These are phyloP conservation scores for Nicotiana paniculata DNA, from an alignment of 257 asterid species.

Conservation along the genomic window DNA sequence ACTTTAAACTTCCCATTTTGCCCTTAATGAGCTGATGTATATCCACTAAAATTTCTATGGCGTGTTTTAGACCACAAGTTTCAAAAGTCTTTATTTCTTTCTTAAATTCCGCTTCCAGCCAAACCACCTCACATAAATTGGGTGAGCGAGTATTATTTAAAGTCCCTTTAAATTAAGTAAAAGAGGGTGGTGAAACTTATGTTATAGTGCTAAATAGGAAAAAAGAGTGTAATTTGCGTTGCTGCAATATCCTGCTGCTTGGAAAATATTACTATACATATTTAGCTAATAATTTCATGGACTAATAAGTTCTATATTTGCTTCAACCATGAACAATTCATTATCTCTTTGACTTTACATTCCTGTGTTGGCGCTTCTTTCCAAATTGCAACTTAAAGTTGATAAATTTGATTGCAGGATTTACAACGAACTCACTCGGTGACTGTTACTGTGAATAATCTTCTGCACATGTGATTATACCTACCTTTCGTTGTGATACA, in stretches of 20 bases:
- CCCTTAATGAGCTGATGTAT: no score
- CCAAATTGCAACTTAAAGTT: not conserved
- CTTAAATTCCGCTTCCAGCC: no score
- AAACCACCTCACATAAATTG: no score
- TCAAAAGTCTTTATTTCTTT: no score
- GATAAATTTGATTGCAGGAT: slow-evolving; percentile 44
- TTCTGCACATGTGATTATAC: slow-evolving; percentile 46
- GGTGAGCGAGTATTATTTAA: not conserved
- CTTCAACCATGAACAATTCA: not conserved
- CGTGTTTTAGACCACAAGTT: no score
- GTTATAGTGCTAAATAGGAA: not conserved
- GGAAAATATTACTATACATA: not conserved
- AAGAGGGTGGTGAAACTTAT: not conserved
- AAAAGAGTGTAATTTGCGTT: not conserved
- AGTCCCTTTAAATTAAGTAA: not conserved
- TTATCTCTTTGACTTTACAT: not conserved
- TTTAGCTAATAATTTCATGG: not conserved
- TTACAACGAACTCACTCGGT: slow-evolving; percentile 63
- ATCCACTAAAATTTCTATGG: no score
- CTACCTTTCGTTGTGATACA: not conserved
- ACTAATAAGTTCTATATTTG: not conserved
- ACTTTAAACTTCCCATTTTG: no score
- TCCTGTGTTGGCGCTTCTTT: not conserved
- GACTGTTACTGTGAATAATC: slow-evolving; percentile 63
- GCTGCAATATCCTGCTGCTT: not conserved